Percentiles rank a stretch among this genome's conserved stretches.
Conservation (phyloP, 2,329 filamentous ascomycete species). For the Cladophialophora carrionii region DNA sequence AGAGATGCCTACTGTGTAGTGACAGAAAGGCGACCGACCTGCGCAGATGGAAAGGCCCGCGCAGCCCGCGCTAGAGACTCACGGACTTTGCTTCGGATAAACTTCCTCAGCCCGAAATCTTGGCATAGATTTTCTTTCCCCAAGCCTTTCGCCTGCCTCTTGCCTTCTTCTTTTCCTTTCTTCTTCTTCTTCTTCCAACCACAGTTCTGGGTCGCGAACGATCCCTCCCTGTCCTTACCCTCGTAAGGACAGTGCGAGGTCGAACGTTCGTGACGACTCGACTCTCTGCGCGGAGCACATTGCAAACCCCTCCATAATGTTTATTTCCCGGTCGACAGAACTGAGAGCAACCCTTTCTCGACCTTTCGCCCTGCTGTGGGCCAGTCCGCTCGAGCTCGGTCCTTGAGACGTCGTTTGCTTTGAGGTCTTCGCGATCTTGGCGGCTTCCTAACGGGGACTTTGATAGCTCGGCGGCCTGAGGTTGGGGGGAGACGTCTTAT, state of each 20-base stretch:
- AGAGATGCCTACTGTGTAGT: background rate
- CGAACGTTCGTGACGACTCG: slow-evolving; percentile 28
- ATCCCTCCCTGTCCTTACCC: slow-evolving; percentile 22
- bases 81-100: no score
- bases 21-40: background rate
- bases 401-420: slow-evolving; percentile 24
- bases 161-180: background rate
- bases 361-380: slow-evolving; percentile 19
- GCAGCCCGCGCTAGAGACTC: no score
- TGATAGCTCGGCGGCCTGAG: slow-evolving; percentile 30
- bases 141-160: background rate
- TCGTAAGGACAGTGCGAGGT: slow-evolving; percentile 20
- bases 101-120: background rate
- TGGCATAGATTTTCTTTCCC: slow-evolving; percentile 9
- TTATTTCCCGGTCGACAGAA: slow-evolving; percentile 35
- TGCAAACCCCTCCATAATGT: slow-evolving; percentile 31
- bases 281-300: slow-evolving; percentile 29
- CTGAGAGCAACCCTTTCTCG: slow-evolving; percentile 30
- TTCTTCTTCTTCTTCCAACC: slow-evolving; percentile 11
- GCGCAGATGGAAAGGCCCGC: background rate
- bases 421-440: slow-evolving; percentile 18
- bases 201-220: slow-evolving; percentile 31
- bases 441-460: slow-evolving; percentile 25
- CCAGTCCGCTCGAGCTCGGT: slow-evolving; percentile 27
- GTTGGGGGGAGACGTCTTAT: slow-evolving; percentile 36